These are phyloP conservation scores for Podaxis carcinomalis DNA, from an alignment of 768 basidiomycete species.

Conservation along the genomic window DNA sequence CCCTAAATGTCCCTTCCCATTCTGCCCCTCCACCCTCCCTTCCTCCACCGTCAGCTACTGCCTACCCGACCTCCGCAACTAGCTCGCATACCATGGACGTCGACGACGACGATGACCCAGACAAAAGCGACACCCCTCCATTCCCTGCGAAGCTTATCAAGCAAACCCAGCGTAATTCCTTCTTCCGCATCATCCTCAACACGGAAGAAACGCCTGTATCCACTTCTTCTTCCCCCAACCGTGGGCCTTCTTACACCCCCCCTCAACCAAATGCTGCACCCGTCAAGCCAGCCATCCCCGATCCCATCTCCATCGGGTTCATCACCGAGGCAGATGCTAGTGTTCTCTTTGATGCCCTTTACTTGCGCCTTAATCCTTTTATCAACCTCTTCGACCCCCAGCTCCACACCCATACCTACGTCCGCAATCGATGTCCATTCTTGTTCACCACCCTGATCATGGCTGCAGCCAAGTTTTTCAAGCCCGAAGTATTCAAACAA, in stretches of 20 bases:
- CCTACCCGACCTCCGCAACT: constrained; percentile 31
- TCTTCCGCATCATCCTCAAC: constrained; percentile 82
- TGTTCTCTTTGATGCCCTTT: constrained; percentile 73
- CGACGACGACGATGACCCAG: constrained; percentile 63
- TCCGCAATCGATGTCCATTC: constrained; percentile 76
- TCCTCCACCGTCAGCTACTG: constrained; percentile 20
- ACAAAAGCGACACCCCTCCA: constrained; percentile 57
- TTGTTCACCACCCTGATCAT: constrained; percentile 83
- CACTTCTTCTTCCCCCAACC: constrained; percentile 26
- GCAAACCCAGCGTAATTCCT: constrained; percentile 70
- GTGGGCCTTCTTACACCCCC: constrained; percentile 34
- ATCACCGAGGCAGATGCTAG: constrained; percentile 67
- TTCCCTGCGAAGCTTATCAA: constrained; percentile 75
- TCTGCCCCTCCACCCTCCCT: constrained; percentile 24
- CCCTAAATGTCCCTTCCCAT: constrained; percentile 35
- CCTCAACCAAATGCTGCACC: constrained; percentile 34
- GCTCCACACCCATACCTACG: constrained; percentile 77
- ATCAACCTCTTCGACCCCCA: constrained; percentile 85
- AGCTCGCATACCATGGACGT: constrained; percentile 38
- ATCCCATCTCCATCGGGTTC: constrained; percentile 71
- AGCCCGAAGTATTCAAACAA: constrained; percentile 57
- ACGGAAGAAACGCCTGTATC: constrained; percentile 48
- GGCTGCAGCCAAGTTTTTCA: constrained; percentile 83
- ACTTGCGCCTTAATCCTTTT: constrained; percentile 83
- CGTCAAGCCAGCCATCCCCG: constrained; percentile 39